These are phyloP conservation scores for Picochlorum sp. DNA, from an alignment of 139 green algal genomes.

Conservation along the genomic window DNA sequence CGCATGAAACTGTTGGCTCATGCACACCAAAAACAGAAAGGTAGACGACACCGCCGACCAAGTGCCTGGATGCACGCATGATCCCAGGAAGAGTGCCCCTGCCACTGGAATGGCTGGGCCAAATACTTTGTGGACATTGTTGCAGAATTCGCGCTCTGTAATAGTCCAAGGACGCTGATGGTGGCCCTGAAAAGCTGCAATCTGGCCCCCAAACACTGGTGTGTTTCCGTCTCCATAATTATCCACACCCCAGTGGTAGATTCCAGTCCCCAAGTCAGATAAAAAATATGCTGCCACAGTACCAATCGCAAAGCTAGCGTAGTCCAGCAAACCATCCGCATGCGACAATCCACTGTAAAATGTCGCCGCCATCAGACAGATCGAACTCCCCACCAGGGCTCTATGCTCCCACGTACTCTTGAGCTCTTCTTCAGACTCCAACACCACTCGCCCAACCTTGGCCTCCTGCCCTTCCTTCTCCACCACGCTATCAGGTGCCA, in stretches of 20 bases:
- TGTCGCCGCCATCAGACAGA: conserved; percentile 37
- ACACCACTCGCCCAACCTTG: conserved; percentile 22
- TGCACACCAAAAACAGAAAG: conserved; percentile 72
- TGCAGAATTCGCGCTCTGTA: conserved; percentile 89
- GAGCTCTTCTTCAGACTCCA: conserved; percentile 41
- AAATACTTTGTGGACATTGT: conserved; percentile 86
- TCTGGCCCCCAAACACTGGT: conserved; percentile 86
- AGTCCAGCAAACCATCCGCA: not conserved
- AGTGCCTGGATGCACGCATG: conserved; percentile 26
- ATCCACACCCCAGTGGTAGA: conserved; percentile 25
- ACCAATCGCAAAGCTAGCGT: conserved; percentile 12
- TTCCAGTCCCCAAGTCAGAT: conserved; percentile 11
- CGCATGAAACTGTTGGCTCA: conserved; percentile 95
- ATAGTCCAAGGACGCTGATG: conserved; percentile 94
- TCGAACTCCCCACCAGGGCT: conserved; percentile 37
- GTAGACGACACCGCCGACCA: conserved; percentile 54
- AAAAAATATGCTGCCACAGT: conserved; percentile 6
- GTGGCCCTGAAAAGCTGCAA: conserved; percentile 91
- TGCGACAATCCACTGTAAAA: conserved; percentile 21
- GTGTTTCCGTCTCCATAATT: conserved; percentile 79
- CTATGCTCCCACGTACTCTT: conserved; percentile 44
- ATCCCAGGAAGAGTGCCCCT: conserved; percentile 20
- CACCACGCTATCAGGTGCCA: too few relatives aligned
- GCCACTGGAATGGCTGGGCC: conserved; percentile 17
- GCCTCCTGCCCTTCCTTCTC: too few relatives aligned